These are phyloP conservation scores for Lepidium africanum DNA, from an alignment of 345 rosid species.

Conservation along the genomic window DNA sequence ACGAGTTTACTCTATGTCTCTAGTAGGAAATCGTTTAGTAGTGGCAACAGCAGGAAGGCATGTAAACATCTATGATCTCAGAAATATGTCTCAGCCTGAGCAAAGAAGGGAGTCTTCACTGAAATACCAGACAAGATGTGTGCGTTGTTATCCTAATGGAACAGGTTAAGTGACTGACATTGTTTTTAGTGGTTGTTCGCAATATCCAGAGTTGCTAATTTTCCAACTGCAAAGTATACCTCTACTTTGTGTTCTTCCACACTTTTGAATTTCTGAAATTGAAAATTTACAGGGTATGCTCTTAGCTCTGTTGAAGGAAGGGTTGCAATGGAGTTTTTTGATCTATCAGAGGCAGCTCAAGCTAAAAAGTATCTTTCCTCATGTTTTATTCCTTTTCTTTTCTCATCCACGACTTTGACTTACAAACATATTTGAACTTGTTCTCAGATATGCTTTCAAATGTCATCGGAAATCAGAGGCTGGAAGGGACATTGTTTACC, in stretches of 20 bases:
- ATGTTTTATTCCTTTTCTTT: neutral
- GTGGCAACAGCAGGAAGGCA: slow-evolving; percentile 99
- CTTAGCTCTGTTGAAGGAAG: slow-evolving; percentile 99
- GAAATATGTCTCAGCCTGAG: slow-evolving; percentile 99
- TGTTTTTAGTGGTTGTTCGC: neutral
- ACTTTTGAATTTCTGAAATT: neutral
- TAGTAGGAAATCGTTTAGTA: slow-evolving; percentile 86
- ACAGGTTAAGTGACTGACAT: slow-evolving; percentile 47
- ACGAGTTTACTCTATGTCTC: slow-evolving; percentile 94
- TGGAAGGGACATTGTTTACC: slow-evolving; percentile 91
- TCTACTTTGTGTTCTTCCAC: neutral
- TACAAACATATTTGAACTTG: neutral
- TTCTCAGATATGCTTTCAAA: slow-evolving; percentile 90
- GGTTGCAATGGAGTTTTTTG: slow-evolving; percentile 97
- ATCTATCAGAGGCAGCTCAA: slow-evolving; percentile 89
- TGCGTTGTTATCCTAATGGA: slow-evolving; percentile 95
- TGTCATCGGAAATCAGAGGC: slow-evolving; percentile 98
- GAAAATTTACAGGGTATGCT: slow-evolving; percentile 78
- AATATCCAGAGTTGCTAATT: neutral
- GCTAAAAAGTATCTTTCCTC: slow-evolving; percentile 68
- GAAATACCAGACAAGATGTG: slow-evolving; percentile 96
- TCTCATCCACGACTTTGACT: neutral
- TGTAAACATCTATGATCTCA: slow-evolving; percentile 86
- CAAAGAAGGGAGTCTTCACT: slow-evolving; percentile 94
- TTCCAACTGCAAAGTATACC: neutral